Conservation (phyloP, 2,329 filamentous ascomycete genomes). For the Phyllachora maydis region DNA sequence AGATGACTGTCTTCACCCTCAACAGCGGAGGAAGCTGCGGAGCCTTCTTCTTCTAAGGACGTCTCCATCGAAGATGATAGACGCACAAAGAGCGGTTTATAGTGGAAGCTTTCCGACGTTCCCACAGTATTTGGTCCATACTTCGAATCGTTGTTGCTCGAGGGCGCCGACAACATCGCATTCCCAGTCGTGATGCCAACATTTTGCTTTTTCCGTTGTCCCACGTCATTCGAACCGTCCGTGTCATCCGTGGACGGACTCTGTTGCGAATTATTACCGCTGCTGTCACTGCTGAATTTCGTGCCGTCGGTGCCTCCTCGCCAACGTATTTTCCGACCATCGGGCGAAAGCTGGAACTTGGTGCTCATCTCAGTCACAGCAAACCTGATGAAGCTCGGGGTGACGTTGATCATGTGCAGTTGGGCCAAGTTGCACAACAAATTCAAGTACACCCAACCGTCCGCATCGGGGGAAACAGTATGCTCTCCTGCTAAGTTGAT, state of each 20-base stretch:
- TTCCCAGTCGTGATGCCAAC: conserved; percentile 14
- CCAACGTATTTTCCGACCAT: conserved; percentile 67
- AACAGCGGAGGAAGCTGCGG: conserved; percentile 19
- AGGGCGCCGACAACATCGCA: conserved; percentile 11
- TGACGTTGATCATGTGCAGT: conserved; percentile 69
- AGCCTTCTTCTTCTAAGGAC: conserved; percentile 25
- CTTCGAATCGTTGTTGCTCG: conserved; percentile 18
- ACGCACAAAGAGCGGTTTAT: conserved; percentile 40
- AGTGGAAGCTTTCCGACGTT: conserved; percentile 33
- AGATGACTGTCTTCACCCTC: conserved; percentile 14
- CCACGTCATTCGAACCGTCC: conserved; percentile 18
- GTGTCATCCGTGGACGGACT: conserved; percentile 28
- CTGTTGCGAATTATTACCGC: conserved; percentile 22
- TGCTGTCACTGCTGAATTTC: conserved; percentile 42
- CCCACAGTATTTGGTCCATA: conserved; percentile 13
- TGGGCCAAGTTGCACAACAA: conserved; percentile 66
- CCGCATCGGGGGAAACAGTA: conserved; percentile 33
- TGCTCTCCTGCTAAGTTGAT: too few species aligned
- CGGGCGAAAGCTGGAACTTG: conserved; percentile 57
- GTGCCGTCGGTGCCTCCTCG: conserved; percentile 47
- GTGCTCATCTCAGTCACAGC: conserved; percentile 50
- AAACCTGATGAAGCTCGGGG: conserved; percentile 53
- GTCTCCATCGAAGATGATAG: conserved; percentile 23
- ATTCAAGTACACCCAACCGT: conserved; percentile 72
- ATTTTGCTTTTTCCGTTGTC: conserved; percentile 23